Conservation (phyloP, 2,329 filamentous ascomycete species). For the Didymellaceae sp. region DNA sequence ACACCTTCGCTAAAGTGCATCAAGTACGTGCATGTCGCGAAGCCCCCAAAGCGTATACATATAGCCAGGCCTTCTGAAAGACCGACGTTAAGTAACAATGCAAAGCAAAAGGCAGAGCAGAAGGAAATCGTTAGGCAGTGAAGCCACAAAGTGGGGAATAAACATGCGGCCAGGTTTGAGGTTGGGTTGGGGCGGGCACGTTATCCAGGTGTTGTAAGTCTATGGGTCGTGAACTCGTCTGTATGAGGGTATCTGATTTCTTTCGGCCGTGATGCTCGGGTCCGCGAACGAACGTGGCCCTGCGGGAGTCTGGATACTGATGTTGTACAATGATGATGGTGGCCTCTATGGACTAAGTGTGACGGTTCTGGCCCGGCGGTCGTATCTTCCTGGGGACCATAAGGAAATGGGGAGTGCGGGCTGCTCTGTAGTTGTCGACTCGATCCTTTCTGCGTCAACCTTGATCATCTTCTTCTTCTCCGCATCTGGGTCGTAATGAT, state of each 20-base stretch:
- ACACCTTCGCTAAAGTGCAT: constrained; percentile 19
- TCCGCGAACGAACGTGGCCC: constrained; percentile 16
- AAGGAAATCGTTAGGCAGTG: constrained; percentile 19
- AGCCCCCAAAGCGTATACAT: constrained; percentile 18
- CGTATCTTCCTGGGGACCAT: constrained; percentile 36
- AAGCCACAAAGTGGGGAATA: constrained; percentile 10
- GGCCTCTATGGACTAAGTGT: constrained; percentile 24
- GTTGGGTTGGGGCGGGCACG: constrained; percentile 1
- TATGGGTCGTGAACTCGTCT: constrained; percentile 48
- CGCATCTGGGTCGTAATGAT: constrained; percentile 45
- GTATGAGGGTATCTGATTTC: constrained; percentile 47
- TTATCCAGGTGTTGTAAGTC: constrained; percentile 28
- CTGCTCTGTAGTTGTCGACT: constrained; percentile 17
- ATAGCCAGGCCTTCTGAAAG: not conserved
- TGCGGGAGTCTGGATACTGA: constrained; percentile 21
- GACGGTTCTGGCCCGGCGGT: constrained; percentile 31
- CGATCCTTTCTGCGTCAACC: constrained; percentile 3
- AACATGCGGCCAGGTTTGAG: constrained; percentile 12
- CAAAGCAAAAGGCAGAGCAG: constrained; percentile 14
- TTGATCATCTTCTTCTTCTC: constrained; percentile 43
- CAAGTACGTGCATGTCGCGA: not conserved
- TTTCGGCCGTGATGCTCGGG: constrained; percentile 31
- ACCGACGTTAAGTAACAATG: constrained; percentile 7
- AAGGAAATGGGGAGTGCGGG: constrained; percentile 27
- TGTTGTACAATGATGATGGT: constrained; percentile 29